phyloP scores from a whole-genome alignment of 805 yeast genomes.

The Candida awuae region DNA sequence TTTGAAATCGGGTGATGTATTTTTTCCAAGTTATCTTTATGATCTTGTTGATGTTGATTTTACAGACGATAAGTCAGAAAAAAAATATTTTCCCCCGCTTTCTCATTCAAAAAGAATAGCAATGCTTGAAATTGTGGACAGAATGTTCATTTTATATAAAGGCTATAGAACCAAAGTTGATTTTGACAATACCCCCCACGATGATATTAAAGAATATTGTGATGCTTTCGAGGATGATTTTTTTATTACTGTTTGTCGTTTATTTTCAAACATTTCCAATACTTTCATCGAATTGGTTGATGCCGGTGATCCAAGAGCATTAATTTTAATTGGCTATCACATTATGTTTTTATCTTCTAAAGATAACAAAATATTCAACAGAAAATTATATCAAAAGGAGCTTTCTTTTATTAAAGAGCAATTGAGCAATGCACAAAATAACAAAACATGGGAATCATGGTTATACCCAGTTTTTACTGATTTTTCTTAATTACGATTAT shows the following conservation, averaged over 20 bases:
- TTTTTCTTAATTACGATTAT: too few relatives aligned
- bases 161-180: conserved; percentile 4
- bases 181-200: background rate
- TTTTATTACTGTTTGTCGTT: conserved; percentile 13
- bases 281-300: conserved; percentile 11
- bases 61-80: background rate
- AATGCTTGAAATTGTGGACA: background rate
- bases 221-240: conserved; percentile 13
- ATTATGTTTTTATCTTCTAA: conserved; percentile 14
- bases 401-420: conserved; percentile 6
- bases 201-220: background rate
- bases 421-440: conserved; percentile 6
- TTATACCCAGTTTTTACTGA: conserved; percentile 9
- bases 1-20: conserved; percentile 7
- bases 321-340: conserved; percentile 17
- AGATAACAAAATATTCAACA: conserved; percentile 4
- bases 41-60: conserved; percentile 7
- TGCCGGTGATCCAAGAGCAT: conserved; percentile 16
- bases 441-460: conserved; percentile 12
- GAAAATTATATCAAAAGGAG: conserved; percentile 7
- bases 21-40: conserved; percentile 14
- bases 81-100: background rate
- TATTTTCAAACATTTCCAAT: conserved; percentile 10
- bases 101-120: background rate
- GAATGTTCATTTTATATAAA: conserved; percentile 3